Base-by-base conservation (phyloP, 1,284 basidiomycete genomes). In the Hypsizygus ulmarius region DNA sequence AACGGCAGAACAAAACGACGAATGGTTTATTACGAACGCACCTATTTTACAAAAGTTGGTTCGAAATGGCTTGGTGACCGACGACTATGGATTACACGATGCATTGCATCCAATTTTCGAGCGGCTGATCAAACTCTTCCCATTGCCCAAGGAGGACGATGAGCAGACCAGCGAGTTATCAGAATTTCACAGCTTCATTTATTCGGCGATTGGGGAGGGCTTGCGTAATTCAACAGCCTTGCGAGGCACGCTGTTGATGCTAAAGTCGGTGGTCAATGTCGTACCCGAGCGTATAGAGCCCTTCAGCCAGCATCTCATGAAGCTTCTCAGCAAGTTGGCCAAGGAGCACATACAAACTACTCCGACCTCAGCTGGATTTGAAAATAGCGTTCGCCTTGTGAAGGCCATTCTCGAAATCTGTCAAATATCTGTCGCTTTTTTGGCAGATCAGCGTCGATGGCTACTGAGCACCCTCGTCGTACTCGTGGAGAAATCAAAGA, bases 401-500 rank as follows among this genome's bases (percentile, higher is more conserved):
- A 81, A 77, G 4, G 72, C 75, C 15, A 81, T 87, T 49, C 73
- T 91, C 28, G 87, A 90, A 47, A 87, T 90, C 33, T 87, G 81
- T 58, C 82, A 86, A 52, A 68, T 75, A 21, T 78, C 82, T 3
- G 73, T 88, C 16, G 73, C 77, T 4, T 78, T 78, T 53, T 75
- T 90, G 12, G 82, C 78, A 5, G 88, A 92, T 32, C 83, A 87
- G 55, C 76, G 87, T 37, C 77, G 80, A 51, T 84, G 82, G 71
- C 77, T 97, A 51, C 73, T 96, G 43, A 85, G 73, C 46, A 77
- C 78, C 3, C 79, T 97, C 45, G 82, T 87, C 14, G 82, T 87
- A 41, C 77, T 99, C 28, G 86, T 95, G 35, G 96, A 98, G 60
- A 93, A 95, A 65, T 97, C 94, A n/a, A 86, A 89, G 59, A 96